Percentiles rank a stretch among this genome's conserved stretches.
These are phyloP conservation scores for Sclerotinia nivalis DNA, from an alignment of 2,329 filamentous ascomycete genomes.

Conservation along the genomic window DNA sequence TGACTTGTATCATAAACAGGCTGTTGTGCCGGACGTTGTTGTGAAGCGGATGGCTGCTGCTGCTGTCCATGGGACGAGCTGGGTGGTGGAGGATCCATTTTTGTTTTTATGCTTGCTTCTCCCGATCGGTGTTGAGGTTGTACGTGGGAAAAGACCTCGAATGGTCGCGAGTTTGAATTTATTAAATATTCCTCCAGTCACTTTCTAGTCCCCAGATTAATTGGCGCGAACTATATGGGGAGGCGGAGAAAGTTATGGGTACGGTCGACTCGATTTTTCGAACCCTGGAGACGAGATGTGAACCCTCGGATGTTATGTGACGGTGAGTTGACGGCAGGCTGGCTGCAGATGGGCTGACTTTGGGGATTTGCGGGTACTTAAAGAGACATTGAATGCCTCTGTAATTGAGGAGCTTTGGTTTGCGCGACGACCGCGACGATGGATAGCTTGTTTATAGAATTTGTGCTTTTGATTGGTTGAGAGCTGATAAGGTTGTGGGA, in stretches of 20 bases:
- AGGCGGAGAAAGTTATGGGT: slow-evolving; percentile 11
- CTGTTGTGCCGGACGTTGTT: slow-evolving; percentile 22
- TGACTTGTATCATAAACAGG: slow-evolving; percentile 72
- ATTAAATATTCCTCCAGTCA: neutral
- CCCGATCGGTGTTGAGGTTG: slow-evolving; percentile 13
- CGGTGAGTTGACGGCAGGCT: slow-evolving; percentile 3
- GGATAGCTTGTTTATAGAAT: slow-evolving; percentile 20
- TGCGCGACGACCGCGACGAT: slow-evolving; percentile 25
- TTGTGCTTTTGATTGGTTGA: slow-evolving; percentile 17
- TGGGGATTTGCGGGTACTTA: neutral
- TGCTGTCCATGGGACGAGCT: slow-evolving; percentile 57
- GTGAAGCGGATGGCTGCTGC: slow-evolving; percentile 49
- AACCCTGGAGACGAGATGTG: neutral
- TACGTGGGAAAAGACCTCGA: slow-evolving; percentile 3
- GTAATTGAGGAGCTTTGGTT: slow-evolving; percentile 7
- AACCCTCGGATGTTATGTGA: neutral
- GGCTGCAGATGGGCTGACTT: slow-evolving; percentile 12
- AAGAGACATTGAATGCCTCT: slow-evolving; percentile 9
- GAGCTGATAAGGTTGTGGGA: slow-evolving; percentile 14
- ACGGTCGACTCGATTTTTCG: slow-evolving; percentile 7
- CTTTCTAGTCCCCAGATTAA: slow-evolving; percentile 9
- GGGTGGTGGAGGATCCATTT: slow-evolving; percentile 58
- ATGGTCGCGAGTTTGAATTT: neutral
- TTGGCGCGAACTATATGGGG: neutral
- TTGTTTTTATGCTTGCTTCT: slow-evolving; percentile 28